Evolutionary conservation across 2,329 filamentous ascomycete species (phyloP).

Genomic region (Neofusicoccum kwambonambiense): DNA sequence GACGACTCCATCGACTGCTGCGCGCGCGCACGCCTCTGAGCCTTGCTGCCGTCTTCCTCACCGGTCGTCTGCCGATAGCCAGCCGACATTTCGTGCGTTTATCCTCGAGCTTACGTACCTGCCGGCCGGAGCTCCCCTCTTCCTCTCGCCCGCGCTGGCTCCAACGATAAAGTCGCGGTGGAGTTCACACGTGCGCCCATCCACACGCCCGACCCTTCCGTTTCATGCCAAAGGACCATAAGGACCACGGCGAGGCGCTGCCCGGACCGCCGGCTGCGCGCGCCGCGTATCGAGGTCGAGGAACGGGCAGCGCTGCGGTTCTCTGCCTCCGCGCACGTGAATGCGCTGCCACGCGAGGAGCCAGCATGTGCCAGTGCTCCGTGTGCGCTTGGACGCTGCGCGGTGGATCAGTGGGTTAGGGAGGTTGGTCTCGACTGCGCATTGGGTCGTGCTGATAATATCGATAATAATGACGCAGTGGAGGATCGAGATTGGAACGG

Average conservation of each 20-base stretch:
- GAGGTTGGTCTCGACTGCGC: slow-evolving; percentile 14
- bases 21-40: background rate
- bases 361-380: background rate
- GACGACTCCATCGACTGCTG: background rate
- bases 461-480: slow-evolving; percentile 10
- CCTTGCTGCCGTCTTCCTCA: background rate
- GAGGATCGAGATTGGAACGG: background rate
- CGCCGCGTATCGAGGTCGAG: background rate
- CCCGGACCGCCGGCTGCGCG: background rate
- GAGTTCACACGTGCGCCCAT: background rate
- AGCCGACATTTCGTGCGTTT: too few relatives aligned
- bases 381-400: slow-evolving; percentile 2
- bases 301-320: background rate
- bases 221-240: background rate
- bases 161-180: background rate
- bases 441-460: background rate
- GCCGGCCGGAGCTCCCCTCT: background rate
- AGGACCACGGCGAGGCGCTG: background rate
- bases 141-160: background rate
- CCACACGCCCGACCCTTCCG: background rate
- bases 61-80: background rate
- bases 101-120: too few relatives aligned
- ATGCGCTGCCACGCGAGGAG: background rate
- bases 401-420: slow-evolving; percentile 10
- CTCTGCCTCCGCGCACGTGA: slow-evolving; percentile 2